Percentiles rank a stretch among this genome's conserved stretches.
These are phyloP conservation scores for Russula sp. DNA, from an alignment of 768 basidiomycete species.

Conservation along the genomic window DNA sequence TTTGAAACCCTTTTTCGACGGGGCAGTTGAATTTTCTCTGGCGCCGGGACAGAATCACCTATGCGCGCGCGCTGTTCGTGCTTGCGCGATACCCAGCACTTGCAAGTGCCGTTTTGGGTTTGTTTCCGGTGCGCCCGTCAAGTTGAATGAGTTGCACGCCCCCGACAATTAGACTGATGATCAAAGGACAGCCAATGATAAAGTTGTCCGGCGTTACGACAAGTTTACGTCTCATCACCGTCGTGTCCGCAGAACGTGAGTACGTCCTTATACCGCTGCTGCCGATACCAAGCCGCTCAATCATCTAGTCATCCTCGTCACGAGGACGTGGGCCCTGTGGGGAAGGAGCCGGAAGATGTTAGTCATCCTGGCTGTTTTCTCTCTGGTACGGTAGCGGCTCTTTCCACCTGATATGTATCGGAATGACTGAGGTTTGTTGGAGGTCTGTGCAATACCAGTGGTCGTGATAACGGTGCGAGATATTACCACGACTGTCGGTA, in stretches of 20 bases:
- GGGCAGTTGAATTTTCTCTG: constrained; percentile 9
- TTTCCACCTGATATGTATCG: not conserved
- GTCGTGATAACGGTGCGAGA: not conserved
- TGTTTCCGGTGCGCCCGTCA: constrained; percentile 8
- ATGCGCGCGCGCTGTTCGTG: constrained; percentile 6
- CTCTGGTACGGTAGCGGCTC: not conserved
- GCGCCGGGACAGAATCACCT: not conserved
- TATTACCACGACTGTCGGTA: not conserved
- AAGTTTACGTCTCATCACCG: not conserved
- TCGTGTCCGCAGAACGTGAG: constrained; percentile 13
- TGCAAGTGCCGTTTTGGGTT: not conserved
- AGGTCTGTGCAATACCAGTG: constrained; percentile 6
- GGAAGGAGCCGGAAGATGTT: constrained; percentile 23
- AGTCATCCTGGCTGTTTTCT: not conserved
- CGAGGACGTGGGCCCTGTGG: constrained; percentile 31
- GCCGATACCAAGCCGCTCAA: not conserved
- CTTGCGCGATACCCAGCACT: constrained; percentile 16
- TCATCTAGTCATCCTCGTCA: constrained; percentile 26
- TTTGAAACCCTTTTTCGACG: not conserved
- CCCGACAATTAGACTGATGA: not conserved
- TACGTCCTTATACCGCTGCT: not conserved
- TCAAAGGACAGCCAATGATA: not conserved
- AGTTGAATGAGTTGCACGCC: not conserved
- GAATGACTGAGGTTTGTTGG: not conserved
- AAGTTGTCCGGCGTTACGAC: not conserved